These are phyloP conservation scores for Zea luxurians DNA, from an alignment of 176 grass and related monocot species.

Conservation along the genomic window DNA sequence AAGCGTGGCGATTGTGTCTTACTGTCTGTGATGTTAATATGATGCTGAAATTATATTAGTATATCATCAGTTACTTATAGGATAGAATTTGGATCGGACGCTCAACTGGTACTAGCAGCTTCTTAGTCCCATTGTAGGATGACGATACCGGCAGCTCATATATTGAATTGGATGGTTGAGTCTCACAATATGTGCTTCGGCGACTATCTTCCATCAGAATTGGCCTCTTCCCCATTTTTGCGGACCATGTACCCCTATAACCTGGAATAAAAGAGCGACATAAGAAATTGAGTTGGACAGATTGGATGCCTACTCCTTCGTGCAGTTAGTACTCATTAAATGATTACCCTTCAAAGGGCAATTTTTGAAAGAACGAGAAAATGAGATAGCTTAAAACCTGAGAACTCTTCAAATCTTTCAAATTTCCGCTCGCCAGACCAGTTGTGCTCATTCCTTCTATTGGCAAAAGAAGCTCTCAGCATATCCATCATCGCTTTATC, in stretches of 20 bases:
- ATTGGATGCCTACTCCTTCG: not conserved
- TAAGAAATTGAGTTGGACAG: not conserved
- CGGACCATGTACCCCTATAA: constrained; percentile 45
- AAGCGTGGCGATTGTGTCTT: constrained; percentile 19
- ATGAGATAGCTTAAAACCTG: constrained; percentile 54
- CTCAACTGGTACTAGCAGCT: constrained; percentile 82
- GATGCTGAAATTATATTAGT: constrained; percentile 5
- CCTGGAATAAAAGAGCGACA: constrained; percentile 44
- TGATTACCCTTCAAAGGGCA: constrained; percentile 18
- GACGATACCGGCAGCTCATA: constrained; percentile 56
- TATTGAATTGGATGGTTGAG: constrained; percentile 49
- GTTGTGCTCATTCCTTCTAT: constrained; percentile 50
- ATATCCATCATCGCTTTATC: constrained; percentile 51
- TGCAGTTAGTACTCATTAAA: not conserved
- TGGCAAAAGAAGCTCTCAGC: constrained; percentile 57
- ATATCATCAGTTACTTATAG: constrained; percentile 9
- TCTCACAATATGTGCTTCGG: constrained; percentile 68
- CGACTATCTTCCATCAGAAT: constrained; percentile 67
- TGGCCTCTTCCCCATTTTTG: constrained; percentile 61
- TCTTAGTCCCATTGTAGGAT: constrained; percentile 56
- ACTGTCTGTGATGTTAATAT: constrained; percentile 11
- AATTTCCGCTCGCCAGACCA: constrained; percentile 49
- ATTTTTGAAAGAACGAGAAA: not conserved
- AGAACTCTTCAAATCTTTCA: constrained; percentile 65
- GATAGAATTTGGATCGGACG: constrained; percentile 19